Evolutionary conservation across 1,139 yeast genomes (phyloP).

Genomic region (Kurtzmaniella natalensis): DNA sequence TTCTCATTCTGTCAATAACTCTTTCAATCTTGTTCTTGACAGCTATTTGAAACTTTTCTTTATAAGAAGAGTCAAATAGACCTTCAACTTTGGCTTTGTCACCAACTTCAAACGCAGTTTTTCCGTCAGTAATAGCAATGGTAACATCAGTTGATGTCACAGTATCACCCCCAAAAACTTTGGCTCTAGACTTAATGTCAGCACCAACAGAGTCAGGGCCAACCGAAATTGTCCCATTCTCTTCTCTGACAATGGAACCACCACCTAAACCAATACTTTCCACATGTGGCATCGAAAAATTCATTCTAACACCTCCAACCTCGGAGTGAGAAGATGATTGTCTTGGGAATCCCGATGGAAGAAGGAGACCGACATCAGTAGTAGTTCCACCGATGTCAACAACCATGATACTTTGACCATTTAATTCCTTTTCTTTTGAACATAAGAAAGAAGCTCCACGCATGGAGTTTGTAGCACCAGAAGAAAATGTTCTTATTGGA

Average conservation of each 20-base stretch:
- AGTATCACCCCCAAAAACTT: constrained; percentile 33
- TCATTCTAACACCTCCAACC: constrained; percentile 40
- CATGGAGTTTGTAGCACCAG: constrained; percentile 45
- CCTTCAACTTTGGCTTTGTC: constrained; percentile 10
- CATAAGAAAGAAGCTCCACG: constrained; percentile 40
- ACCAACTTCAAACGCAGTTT: constrained; percentile 10
- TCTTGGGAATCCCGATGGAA: constrained; percentile 36
- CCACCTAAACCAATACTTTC: constrained; percentile 42
- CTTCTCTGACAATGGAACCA: constrained; percentile 33
- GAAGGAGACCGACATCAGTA: constrained; percentile 37
- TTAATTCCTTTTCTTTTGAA: constrained; percentile 18
- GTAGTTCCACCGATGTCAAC: constrained; percentile 45
- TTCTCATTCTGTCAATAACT: constrained; percentile 37
- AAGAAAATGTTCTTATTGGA: constrained; percentile 39
- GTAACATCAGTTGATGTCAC: constrained; percentile 34
- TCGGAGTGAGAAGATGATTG: constrained; percentile 31
- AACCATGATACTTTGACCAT: constrained; percentile 25
- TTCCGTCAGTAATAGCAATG: constrained; percentile 14
- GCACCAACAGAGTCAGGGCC: constrained; percentile 43
- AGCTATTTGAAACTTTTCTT: constrained; percentile 13
- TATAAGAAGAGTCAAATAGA: constrained; percentile 4
- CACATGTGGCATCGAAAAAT: constrained; percentile 42
- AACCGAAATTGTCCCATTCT: constrained; percentile 18
- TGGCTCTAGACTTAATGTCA: constrained; percentile 23
- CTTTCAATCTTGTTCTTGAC: constrained; percentile 25